A percentile compares a stretch with the other conserved stretches of the same genome.
Conservation (phyloP, 1,284 basidiomycete species). For the Trametes sp. region DNA sequence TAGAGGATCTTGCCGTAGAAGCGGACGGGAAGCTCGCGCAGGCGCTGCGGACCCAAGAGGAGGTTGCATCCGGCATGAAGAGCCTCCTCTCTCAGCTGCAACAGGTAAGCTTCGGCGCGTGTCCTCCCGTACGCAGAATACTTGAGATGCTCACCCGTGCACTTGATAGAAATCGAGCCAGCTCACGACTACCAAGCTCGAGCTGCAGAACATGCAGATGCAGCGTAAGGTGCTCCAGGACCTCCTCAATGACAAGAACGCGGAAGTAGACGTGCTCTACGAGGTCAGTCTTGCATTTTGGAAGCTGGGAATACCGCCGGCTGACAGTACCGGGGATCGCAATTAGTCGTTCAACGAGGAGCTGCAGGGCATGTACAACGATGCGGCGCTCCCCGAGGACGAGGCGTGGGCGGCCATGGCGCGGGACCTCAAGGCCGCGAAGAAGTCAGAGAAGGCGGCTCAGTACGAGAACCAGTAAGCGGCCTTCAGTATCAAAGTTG, state of each 20-base stretch:
- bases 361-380: conserved; percentile 87
- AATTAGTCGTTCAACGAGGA: conserved; percentile 90
- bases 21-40: conserved; percentile 62
- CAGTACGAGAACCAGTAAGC: conserved; percentile 81
- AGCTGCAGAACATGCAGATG: conserved; percentile 72
- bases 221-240: conserved; percentile 81
- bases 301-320: conserved; percentile 9
- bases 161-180: conserved; percentile 48
- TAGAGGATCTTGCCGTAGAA: conserved; percentile 64
- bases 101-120: conserved; percentile 53
- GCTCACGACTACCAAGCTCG: conserved; percentile 65
- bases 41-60: conserved; percentile 60
- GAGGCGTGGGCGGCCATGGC: conserved; percentile 82
- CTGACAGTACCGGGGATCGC: conserved; percentile 8
- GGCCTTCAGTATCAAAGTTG: background rate
- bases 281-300: conserved; percentile 61
- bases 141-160: conserved; percentile 48
- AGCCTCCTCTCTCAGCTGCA: conserved; percentile 58
- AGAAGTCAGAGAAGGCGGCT: conserved; percentile 76
- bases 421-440: conserved; percentile 74
- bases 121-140: background rate
- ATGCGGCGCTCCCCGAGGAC: conserved; percentile 77
- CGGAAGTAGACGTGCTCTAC: conserved; percentile 91
- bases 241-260: conserved; percentile 76
- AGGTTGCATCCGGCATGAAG: conserved; percentile 57